Percentiles rank a stretch among this genome's conserved stretches.
Conservation (phyloP, 2,329 filamentous ascomycete species). For the Clonostachys sp. region DNA sequence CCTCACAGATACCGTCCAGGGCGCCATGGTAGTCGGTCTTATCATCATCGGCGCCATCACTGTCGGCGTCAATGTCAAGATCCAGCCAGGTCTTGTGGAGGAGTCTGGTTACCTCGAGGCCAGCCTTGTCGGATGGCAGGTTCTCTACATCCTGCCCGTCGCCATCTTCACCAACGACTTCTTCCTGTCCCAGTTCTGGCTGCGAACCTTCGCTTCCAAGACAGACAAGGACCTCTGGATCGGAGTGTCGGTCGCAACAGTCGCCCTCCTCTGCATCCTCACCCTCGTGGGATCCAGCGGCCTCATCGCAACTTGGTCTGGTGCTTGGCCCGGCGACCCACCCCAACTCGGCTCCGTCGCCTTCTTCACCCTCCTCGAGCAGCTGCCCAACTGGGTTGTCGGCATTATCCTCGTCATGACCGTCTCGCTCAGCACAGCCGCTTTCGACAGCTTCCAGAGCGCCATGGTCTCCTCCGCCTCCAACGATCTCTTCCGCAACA, state of each 20-base stretch:
- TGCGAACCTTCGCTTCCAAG: conserved; percentile 75
- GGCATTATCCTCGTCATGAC: conserved; percentile 80
- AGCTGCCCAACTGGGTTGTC: conserved; percentile 75
- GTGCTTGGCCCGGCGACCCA: conserved; percentile 61
- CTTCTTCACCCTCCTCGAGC: conserved; percentile 70
- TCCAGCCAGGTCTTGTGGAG: conserved; percentile 64
- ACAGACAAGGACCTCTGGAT: conserved; percentile 76
- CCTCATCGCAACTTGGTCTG: conserved; percentile 74
- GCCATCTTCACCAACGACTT: conserved; percentile 82
- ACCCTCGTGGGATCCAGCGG: conserved; percentile 70
- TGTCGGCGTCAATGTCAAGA: conserved; percentile 70
- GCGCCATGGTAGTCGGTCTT: conserved; percentile 69
- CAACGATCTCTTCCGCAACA: conserved; percentile 82
- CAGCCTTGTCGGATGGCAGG: conserved; percentile 75
- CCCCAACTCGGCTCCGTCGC: conserved; percentile 58
- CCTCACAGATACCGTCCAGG: conserved; percentile 78
- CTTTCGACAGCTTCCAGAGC: conserved; percentile 77
- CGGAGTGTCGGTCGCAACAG: conserved; percentile 64
- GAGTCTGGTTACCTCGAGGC: conserved; percentile 65
- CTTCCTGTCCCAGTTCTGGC: conserved; percentile 81
- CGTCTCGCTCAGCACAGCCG: conserved; percentile 68
- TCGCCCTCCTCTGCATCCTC: conserved; percentile 63
- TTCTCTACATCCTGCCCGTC: conserved; percentile 78
- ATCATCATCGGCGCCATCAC: conserved; percentile 73
- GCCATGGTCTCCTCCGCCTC: conserved; percentile 83